These are phyloP conservation scores for Phytophthora syringae DNA, from an alignment of 352 stramenopile genomes.

Conservation along the genomic window DNA sequence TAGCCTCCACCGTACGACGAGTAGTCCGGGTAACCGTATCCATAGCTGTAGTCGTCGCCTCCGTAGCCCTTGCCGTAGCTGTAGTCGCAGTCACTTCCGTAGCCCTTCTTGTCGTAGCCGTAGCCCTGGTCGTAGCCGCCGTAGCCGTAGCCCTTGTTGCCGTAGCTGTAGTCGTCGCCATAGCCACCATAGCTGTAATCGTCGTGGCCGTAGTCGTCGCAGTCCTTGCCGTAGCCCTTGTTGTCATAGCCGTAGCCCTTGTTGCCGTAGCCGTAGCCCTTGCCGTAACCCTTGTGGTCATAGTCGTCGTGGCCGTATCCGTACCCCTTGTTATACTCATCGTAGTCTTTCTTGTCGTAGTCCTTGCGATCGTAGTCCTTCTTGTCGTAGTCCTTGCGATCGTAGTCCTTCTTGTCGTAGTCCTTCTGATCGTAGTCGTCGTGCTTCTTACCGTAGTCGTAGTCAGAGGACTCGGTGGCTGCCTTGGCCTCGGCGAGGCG, in stretches of 20 bases:
- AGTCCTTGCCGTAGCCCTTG: no score
- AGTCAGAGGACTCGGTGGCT: constrained; percentile 7
- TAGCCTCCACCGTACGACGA: constrained; percentile 10
- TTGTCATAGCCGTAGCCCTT: no score
- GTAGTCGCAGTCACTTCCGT: constrained; percentile 10
- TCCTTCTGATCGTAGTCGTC: background rate
- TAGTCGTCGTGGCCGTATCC: no score
- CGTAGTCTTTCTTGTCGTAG: no score
- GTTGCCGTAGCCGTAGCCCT: no score
- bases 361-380: no score
- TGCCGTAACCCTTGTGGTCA: no score
- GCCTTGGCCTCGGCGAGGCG: constrained; percentile 25
- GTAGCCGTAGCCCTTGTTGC: background rate
- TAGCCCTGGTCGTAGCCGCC: constrained; percentile 4
- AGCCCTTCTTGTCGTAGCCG: background rate
- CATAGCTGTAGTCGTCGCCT: background rate
- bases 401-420: background rate
- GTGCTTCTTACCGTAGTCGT: background rate
- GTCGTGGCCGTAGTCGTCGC: background rate
- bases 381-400: background rate
- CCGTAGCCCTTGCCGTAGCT: background rate
- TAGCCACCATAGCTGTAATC: background rate
- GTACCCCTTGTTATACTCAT: no score
- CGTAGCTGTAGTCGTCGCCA: background rate
- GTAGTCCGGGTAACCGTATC: constrained; percentile 4